A percentile compares a stretch with the other conserved stretches of the same genome.
phyloP scores from a whole-genome alignment of 2,329 filamentous ascomycete species.

The Cyphellophora attinorum region DNA sequence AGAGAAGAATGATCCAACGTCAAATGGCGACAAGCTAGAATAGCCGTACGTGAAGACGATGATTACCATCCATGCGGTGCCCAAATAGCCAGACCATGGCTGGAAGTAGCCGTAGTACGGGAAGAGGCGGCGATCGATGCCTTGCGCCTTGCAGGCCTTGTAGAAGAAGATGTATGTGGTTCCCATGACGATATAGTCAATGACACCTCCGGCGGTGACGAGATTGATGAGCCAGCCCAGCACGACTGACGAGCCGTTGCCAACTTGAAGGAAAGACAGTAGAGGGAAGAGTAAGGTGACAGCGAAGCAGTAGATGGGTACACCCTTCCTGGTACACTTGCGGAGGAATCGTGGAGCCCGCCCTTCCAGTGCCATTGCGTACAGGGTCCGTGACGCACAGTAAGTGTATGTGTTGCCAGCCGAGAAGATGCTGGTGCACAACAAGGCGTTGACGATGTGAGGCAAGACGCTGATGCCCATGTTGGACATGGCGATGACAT shows the following conservation, averaged over 20 bases:
- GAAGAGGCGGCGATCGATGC: constrained; percentile 41
- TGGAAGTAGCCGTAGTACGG: constrained; percentile 52
- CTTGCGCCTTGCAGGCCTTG: constrained; percentile 42
- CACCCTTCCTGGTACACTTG: constrained; percentile 51
- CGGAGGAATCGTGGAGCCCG: constrained; percentile 45
- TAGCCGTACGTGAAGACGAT: constrained; percentile 41
- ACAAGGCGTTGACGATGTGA: constrained; percentile 47
- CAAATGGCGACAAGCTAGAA: constrained; percentile 51
- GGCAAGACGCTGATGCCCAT: constrained; percentile 44
- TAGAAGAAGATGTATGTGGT: constrained; percentile 51
- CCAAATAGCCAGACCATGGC: constrained; percentile 41
- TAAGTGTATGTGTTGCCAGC: constrained; percentile 49
- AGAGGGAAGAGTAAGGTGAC: constrained; percentile 46
- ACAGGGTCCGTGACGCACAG: constrained; percentile 43
- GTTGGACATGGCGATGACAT: constrained; percentile 53
- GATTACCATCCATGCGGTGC: constrained; percentile 17
- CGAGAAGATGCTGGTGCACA: constrained; percentile 46
- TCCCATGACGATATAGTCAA: constrained; percentile 54
- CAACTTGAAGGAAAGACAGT: constrained; percentile 44
- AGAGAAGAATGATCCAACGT: constrained; percentile 59
- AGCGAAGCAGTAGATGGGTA: constrained; percentile 50
- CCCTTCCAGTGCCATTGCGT: constrained; percentile 44
- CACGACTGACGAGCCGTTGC: constrained; percentile 38
- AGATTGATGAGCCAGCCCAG: constrained; percentile 48
- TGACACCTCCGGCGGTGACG: constrained; percentile 22